Conservation (phyloP, 1,139 yeast genomes). For the Candida albicans region DNA sequence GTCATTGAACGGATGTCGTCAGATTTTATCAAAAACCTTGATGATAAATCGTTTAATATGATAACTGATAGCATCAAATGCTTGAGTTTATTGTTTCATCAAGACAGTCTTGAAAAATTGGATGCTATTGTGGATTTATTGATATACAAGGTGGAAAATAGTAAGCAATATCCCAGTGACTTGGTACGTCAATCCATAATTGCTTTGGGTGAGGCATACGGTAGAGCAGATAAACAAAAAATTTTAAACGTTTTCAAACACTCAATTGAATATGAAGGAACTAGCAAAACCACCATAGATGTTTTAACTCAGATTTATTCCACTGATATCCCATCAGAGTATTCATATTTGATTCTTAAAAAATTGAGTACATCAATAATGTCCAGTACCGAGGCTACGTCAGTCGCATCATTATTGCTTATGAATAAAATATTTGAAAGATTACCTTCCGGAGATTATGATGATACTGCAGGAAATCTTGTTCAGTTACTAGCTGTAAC, state of each 20-base stretch:
- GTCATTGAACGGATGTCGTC: conserved; percentile 35
- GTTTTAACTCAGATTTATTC: conserved; percentile 26
- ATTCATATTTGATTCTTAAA: conserved; percentile 18
- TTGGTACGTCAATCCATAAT: conserved; percentile 48
- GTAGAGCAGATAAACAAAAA: conserved; percentile 10
- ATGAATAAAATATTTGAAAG: conserved; percentile 17
- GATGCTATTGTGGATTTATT: conserved; percentile 19
- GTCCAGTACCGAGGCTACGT: conserved; percentile 28
- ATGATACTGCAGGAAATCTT: conserved; percentile 11
- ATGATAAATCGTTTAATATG: conserved; percentile 40
- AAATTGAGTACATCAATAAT: conserved; percentile 21
- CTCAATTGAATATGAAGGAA: conserved; percentile 37
- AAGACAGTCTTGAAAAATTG: conserved; percentile 25
- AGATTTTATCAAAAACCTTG: conserved; percentile 45
- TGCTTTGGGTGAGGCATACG: conserved; percentile 30
- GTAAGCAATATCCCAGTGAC: conserved; percentile 49
- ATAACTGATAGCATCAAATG: conserved; percentile 52
- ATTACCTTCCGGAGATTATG: conserved; percentile 3
- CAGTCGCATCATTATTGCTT: conserved; percentile 25
- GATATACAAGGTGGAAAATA: conserved; percentile 35
- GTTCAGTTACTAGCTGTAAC: conserved; percentile 14
- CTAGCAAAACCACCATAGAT: conserved; percentile 33
- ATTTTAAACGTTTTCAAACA: conserved; percentile 21
- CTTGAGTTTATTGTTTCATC: conserved; percentile 17
- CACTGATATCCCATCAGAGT: conserved; percentile 19